Percentiles rank a stretch among this genome's conserved stretches.
Conservation (phyloP, 495 filamentous ascomycete genomes). For the Penicillium simplicissimum region DNA sequence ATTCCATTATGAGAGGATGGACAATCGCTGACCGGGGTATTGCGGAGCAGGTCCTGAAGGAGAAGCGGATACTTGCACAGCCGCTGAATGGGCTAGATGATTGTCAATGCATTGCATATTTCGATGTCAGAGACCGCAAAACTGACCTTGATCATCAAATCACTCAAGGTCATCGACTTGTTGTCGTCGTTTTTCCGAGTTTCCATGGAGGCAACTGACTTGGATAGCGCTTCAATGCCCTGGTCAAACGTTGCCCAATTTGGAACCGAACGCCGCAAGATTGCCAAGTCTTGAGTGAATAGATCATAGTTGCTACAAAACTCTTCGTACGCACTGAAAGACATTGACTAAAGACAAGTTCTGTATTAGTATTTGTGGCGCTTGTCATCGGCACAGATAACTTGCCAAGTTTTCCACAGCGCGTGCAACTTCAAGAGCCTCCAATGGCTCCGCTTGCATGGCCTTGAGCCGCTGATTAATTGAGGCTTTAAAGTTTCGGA, state of each 20-base stretch:
- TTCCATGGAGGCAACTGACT: slow-evolving; percentile 70
- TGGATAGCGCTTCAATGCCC: slow-evolving; percentile 83
- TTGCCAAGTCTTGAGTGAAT: slow-evolving; percentile 73
- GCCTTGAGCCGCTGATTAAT: slow-evolving; percentile 33
- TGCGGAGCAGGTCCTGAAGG: slow-evolving; percentile 75
- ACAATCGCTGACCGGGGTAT: slow-evolving; percentile 82
- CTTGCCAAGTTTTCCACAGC: slow-evolving; percentile 75
- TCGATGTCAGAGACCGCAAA: background rate
- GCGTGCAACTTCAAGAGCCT: slow-evolving; percentile 72
- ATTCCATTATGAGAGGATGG: slow-evolving; percentile 77
- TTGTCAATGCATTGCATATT: slow-evolving; percentile 13
- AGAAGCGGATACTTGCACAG: slow-evolving; percentile 91
- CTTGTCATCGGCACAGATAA: background rate
- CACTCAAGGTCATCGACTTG: slow-evolving; percentile 76
- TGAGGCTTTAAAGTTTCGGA: slow-evolving; percentile 30
- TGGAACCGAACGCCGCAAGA: slow-evolving; percentile 65
- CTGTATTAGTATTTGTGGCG: background rate
- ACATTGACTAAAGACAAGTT: slow-evolving; percentile 58
- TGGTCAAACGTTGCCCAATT: slow-evolving; percentile 81
- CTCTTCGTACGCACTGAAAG: slow-evolving; percentile 83
- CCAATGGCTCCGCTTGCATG: slow-evolving; percentile 66
- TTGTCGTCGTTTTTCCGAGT: slow-evolving; percentile 60
- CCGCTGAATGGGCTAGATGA: slow-evolving; percentile 80
- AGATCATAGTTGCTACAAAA: slow-evolving; percentile 85
- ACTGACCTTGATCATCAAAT: slow-evolving; percentile 87